Evolutionary conservation across 371 early-diverging fungal species (phyloP).

Genomic region (Capillidium rhysosporum): DNA sequence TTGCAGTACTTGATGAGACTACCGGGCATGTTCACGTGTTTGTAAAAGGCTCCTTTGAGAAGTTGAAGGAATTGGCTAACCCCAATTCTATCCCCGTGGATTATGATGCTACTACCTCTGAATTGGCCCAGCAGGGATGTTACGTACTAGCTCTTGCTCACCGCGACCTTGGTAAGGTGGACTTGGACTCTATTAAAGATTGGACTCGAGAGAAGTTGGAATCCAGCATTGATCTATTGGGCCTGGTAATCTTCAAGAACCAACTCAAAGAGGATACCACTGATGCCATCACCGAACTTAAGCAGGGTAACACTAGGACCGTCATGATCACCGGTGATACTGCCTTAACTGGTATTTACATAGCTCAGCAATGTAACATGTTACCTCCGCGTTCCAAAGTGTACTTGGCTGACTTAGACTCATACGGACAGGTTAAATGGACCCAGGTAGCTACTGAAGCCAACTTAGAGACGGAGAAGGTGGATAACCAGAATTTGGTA

Average conservation of each 20-base stretch:
- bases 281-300: conserved; percentile 53
- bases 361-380: conserved; percentile 68
- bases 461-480: background rate
- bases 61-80: conserved; percentile 32
- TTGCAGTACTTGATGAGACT: conserved; percentile 34
- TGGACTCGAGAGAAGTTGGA: conserved; percentile 49
- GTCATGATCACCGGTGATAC: conserved; percentile 94
- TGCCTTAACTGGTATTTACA: conserved; percentile 68
- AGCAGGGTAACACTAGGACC: conserved; percentile 46
- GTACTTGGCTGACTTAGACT: conserved; percentile 23
- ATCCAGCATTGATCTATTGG: conserved; percentile 33
- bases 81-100: conserved; percentile 32
- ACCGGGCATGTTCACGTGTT: conserved; percentile 38
- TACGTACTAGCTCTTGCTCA: conserved; percentile 64
- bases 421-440: conserved; percentile 21
- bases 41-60: conserved; percentile 72
- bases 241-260: conserved; percentile 72
- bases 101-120: conserved; percentile 27
- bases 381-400: conserved; percentile 19
- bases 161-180: conserved; percentile 24
- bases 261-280: conserved; percentile 61
- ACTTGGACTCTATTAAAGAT: conserved; percentile 18
- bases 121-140: conserved; percentile 49
- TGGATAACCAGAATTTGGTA: background rate
- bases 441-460: conserved; percentile 14